A percentile compares a stretch with the other conserved stretches of the same genome.
These are phyloP conservation scores for Skeletonema marinoi DNA, from an alignment of 108 stramenopile genomes.

Conservation along the genomic window DNA sequence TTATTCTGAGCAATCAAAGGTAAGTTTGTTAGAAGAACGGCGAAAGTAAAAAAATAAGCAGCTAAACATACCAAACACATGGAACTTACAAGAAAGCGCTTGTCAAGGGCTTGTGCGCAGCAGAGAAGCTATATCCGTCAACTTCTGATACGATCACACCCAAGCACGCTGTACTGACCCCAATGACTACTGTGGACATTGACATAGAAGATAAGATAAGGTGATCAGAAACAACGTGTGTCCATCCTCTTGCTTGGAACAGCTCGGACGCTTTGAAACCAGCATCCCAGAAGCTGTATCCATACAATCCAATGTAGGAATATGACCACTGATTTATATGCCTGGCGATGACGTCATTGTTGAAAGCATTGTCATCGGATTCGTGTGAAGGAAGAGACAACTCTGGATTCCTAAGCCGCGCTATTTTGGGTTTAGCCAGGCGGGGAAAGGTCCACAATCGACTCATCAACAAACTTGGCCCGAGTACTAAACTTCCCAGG, in stretches of 20 bases:
- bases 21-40: slow-evolving; percentile 7
- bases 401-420: slow-evolving; percentile 10
- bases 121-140: slow-evolving; percentile 69
- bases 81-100: slow-evolving; percentile 65
- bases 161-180: slow-evolving; percentile 48
- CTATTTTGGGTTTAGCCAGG: slow-evolving; percentile 46
- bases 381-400: slow-evolving; percentile 16
- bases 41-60: not conserved
- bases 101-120: slow-evolving; percentile 60
- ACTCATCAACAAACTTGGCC: slow-evolving; percentile 38
- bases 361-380: slow-evolving; percentile 13
- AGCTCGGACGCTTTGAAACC: slow-evolving; percentile 69
- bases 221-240: slow-evolving; percentile 73
- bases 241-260: slow-evolving; percentile 78
- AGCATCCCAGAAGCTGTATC: slow-evolving; percentile 69
- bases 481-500: slow-evolving; percentile 67
- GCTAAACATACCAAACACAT: not conserved
- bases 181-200: slow-evolving; percentile 57
- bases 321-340: slow-evolving; percentile 83
- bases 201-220: slow-evolving; percentile 59
- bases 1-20: slow-evolving; percentile 38
- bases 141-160: slow-evolving; percentile 75
- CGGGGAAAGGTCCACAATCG: slow-evolving; percentile 53
- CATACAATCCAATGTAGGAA: slow-evolving; percentile 80
- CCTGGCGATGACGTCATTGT: slow-evolving; percentile 60